These are phyloP conservation scores for Handroanthus guayacan DNA, from an alignment of 257 asterid genomes.

Conservation along the genomic window DNA sequence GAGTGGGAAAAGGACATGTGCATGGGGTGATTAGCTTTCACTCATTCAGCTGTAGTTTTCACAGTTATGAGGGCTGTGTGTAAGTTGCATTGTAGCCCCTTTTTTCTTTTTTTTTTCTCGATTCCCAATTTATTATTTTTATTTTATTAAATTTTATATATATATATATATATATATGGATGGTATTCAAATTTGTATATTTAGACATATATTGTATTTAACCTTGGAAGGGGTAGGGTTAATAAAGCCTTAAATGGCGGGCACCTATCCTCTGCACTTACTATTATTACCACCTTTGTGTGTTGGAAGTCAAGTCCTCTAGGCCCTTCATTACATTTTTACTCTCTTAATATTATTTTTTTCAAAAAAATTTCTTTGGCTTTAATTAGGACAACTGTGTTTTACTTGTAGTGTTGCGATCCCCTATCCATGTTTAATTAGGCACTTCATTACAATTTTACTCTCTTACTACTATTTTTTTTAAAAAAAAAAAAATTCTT, in stretches of 20 bases:
- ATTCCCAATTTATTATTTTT: slow-evolving; percentile 37
- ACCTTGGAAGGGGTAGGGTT: slow-evolving; percentile 29
- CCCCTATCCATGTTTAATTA: too few relatives aligned
- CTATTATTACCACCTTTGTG: slow-evolving; percentile 43
- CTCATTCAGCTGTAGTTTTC: slow-evolving; percentile 94
- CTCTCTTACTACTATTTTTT: too few relatives aligned
- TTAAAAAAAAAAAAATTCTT: too few relatives aligned
- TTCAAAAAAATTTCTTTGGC: too few relatives aligned
- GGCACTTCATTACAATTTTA: slow-evolving; percentile 11
- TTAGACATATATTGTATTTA: slow-evolving; percentile 15
- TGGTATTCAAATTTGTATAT: background rate
- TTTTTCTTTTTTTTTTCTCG: slow-evolving; percentile 31
- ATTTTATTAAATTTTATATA: background rate
- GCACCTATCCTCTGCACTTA: slow-evolving; percentile 72
- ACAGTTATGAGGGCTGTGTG: slow-evolving; percentile 53
- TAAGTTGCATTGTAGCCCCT: background rate
- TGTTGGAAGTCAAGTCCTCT: slow-evolving; percentile 38
- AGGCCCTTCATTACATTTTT: slow-evolving; percentile 15
- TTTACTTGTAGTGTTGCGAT: background rate
- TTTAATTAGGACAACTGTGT: background rate
- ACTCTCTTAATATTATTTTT: too few relatives aligned
- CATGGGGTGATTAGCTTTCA: slow-evolving; percentile 80
- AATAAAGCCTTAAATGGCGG: slow-evolving; percentile 85
- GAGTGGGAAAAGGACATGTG: slow-evolving; percentile 85
- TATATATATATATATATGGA: background rate